Evolutionary conservation across 2,329 filamentous ascomycete species (phyloP).

Genomic region (Aspergillus ustus): DNA sequence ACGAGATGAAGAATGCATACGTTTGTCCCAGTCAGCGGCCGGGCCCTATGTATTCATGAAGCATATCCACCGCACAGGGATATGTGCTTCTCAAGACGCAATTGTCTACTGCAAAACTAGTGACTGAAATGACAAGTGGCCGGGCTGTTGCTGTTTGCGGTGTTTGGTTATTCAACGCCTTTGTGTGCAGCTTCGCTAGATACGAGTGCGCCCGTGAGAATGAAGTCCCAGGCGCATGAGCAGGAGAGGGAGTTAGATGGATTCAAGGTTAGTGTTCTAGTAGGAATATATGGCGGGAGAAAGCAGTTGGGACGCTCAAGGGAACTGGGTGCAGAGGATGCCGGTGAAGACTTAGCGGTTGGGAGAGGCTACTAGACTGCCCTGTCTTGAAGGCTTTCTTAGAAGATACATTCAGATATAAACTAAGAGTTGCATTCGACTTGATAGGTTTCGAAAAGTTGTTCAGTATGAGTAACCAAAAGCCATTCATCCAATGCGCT

Average conservation of each 20-base stretch:
- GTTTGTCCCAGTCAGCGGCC: neutral
- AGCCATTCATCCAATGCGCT: neutral
- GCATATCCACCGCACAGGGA: no score
- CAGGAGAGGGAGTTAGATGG: neutral
- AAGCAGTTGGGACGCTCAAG: neutral
- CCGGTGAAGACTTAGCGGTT: neutral
- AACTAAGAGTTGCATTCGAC: neutral
- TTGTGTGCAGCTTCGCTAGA: neutral
- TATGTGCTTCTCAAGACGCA: no score
- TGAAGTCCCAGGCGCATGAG: neutral
- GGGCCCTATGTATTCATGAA: no score
- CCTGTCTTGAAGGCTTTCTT: neutral
- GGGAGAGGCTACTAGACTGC: neutral
- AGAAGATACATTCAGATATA: neutral
- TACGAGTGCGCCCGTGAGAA: neutral
- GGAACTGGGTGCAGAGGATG: neutral
- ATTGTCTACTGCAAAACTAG: no score
- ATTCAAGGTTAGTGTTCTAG: neutral
- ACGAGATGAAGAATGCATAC: neutral
- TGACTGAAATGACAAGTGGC: no score
- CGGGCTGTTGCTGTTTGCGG: no score
- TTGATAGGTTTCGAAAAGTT: neutral
- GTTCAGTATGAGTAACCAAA: neutral
- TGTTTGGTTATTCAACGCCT: neutral
- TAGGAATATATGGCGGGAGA: neutral